phyloP scores from a whole-genome alignment of 2,329 filamentous ascomycete species.

The Parastagonospora nodorum region DNA sequence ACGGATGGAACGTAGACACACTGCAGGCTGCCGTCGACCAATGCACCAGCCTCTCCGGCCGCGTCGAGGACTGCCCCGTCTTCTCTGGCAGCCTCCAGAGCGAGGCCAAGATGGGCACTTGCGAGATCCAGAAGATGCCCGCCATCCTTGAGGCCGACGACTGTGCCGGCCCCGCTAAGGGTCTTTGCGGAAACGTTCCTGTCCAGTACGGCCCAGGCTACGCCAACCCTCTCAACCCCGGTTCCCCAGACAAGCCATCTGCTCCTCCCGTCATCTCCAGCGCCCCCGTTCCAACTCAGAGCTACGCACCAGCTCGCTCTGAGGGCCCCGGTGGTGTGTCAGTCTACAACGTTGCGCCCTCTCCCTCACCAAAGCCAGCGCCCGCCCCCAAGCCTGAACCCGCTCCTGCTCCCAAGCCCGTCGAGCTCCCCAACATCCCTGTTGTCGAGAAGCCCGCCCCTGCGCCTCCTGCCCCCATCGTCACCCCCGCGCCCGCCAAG shows the following conservation, averaged over 20 bases:
- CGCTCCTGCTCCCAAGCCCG: conserved; percentile 18
- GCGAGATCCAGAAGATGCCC: conserved; percentile 66
- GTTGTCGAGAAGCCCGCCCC: conserved; percentile 6
- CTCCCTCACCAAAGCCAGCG: background rate
- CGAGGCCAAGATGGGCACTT: conserved; percentile 60
- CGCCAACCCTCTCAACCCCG: conserved; percentile 38
- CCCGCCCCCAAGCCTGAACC: conserved; percentile 7
- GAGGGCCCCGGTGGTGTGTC: conserved; percentile 43
- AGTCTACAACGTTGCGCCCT: conserved; percentile 30
- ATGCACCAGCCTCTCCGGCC: conserved; percentile 74
- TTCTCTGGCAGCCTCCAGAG: conserved; percentile 66
- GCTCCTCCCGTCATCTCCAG: conserved; percentile 21
- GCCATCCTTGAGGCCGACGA: conserved; percentile 63
- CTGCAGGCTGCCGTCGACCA: conserved; percentile 71
- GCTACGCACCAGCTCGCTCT: conserved; percentile 37
- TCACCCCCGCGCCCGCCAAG: conserved; percentile 27
- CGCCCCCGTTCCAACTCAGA: conserved; percentile 39
- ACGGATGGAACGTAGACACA: conserved; percentile 70
- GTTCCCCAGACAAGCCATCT: conserved; percentile 28
- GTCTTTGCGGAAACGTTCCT: conserved; percentile 70
- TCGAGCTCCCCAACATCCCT: conserved; percentile 11
- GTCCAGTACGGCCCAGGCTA: conserved; percentile 53
- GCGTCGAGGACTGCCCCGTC: conserved; percentile 73
- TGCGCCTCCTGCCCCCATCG: conserved; percentile 23
- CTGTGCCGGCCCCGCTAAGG: conserved; percentile 58